Conservation (phyloP, 2,329 filamentous ascomycete genomes). For the Westerdykella aurantiaca region DNA sequence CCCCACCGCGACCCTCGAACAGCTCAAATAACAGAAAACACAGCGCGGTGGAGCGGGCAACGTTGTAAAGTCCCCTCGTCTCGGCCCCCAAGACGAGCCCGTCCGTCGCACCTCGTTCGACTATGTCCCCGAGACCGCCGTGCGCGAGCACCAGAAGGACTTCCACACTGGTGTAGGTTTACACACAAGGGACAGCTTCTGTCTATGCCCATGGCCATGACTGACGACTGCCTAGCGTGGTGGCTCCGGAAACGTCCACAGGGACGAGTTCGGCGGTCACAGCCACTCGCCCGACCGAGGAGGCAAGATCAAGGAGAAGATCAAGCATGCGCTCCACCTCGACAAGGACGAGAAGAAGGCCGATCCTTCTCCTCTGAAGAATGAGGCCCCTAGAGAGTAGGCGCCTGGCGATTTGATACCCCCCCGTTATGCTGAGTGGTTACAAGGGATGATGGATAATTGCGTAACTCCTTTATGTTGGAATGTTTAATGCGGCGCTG, state of each 20-base stretch:
- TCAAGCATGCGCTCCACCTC: constrained; percentile 38
- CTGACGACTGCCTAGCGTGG: constrained; percentile 29
- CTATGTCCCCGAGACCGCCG: constrained; percentile 41
- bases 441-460: not conserved
- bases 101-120: constrained; percentile 33
- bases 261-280: constrained; percentile 46
- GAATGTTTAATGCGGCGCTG: not conserved
- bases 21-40: not conserved
- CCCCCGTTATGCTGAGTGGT: not conserved
- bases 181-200: not conserved
- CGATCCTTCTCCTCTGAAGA: constrained; percentile 23
- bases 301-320: constrained; percentile 38
- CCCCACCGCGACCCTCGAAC: not conserved
- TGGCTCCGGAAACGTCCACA: constrained; percentile 44
- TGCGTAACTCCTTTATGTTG: not conserved
- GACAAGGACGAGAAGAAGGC: constrained; percentile 32
- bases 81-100: constrained; percentile 21
- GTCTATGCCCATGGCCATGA: constrained; percentile 3
- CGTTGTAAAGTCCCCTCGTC: constrained; percentile 33
- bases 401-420: constrained; percentile 3
- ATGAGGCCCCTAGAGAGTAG: constrained; percentile 13
- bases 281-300: constrained; percentile 33
- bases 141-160: constrained; percentile 37
- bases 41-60: constrained; percentile 41
- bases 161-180: constrained; percentile 44